phyloP scores from a whole-genome alignment of 306 rosid species.

The Spatholobus suberectus region DNA sequence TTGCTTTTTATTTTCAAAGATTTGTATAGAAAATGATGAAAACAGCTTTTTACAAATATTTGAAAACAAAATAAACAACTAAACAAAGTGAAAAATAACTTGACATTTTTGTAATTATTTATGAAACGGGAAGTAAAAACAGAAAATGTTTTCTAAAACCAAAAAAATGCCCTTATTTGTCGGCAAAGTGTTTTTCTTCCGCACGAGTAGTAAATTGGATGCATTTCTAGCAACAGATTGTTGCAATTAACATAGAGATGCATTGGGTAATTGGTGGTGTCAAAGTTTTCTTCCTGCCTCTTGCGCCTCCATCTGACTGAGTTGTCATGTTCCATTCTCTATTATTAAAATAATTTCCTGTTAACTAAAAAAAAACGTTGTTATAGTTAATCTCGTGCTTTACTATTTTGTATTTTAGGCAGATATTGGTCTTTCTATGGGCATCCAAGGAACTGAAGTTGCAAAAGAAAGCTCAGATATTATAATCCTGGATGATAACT shows the following conservation, averaged over 20 bases:
- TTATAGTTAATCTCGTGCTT: constrained; percentile 49
- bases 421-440: constrained; percentile 99
- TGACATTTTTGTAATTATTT: not conserved
- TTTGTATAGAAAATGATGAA: not conserved
- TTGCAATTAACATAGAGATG: constrained; percentile 24
- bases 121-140: not conserved
- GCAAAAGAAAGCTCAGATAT: constrained; percentile 99
- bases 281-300: constrained; percentile 11
- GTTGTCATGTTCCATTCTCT: constrained; percentile 14
- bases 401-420: constrained; percentile 77
- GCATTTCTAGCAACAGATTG: constrained; percentile 23
- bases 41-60: not conserved
- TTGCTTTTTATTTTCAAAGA: not conserved
- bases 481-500: constrained; percentile 90
- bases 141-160: not conserved
- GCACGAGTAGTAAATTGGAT: constrained; percentile 19
- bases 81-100: not conserved
- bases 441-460: constrained; percentile 98
- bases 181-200: not conserved
- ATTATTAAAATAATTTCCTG: constrained; percentile 18
- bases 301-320: constrained; percentile 17
- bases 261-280: constrained; percentile 27
- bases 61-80: not conserved
- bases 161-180: not conserved
- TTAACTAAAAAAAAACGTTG: not conserved